Evolutionary conservation across 768 basidiomycete genomes (phyloP).

Genomic region (Mycena albidolilacea): DNA sequence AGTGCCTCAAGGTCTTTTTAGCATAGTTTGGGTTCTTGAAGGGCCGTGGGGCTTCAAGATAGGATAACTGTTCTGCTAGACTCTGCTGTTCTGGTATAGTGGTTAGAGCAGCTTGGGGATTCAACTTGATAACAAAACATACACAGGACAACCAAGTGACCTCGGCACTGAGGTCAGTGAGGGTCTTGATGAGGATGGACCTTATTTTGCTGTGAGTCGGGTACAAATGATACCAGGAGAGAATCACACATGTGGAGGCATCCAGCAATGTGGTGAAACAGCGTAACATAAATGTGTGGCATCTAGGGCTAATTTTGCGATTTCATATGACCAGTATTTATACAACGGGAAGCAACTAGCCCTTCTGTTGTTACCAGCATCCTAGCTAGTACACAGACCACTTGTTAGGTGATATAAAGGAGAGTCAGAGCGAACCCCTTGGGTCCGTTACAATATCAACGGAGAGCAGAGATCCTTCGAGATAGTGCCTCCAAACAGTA

Average conservation of each 20-base stretch:
- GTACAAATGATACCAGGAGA: background rate
- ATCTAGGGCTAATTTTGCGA: no score
- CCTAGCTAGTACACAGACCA: no score
- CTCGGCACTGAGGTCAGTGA: conserved; percentile 94
- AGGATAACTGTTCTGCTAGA: conserved; percentile 82
- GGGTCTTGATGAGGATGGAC: conserved; percentile 99
- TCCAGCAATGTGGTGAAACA: conserved; percentile 95
- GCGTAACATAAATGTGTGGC: no score
- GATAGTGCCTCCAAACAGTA: no score
- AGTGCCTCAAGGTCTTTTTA: conserved; percentile 77
- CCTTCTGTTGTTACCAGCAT: no score
- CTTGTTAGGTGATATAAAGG: no score
- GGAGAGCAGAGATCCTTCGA: no score
- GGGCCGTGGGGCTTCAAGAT: conserved; percentile 76
- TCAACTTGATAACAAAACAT: conserved; percentile 47
- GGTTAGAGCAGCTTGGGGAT: conserved; percentile 1
- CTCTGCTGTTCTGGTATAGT: conserved; percentile 84
- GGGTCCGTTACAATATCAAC: no score
- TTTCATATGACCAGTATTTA: no score
- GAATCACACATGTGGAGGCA: conserved; percentile 92
- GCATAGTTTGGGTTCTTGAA: conserved; percentile 84
- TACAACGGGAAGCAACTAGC: no score
- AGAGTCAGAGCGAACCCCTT: no score
- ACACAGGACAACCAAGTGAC: conserved; percentile 99
- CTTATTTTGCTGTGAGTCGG: conserved; percentile 56